A percentile compares a stretch with the other conserved stretches of the same genome.
These are phyloP conservation scores for Xylaria sp. DNA, from an alignment of 2,329 filamentous ascomycete genomes.

Conservation along the genomic window DNA sequence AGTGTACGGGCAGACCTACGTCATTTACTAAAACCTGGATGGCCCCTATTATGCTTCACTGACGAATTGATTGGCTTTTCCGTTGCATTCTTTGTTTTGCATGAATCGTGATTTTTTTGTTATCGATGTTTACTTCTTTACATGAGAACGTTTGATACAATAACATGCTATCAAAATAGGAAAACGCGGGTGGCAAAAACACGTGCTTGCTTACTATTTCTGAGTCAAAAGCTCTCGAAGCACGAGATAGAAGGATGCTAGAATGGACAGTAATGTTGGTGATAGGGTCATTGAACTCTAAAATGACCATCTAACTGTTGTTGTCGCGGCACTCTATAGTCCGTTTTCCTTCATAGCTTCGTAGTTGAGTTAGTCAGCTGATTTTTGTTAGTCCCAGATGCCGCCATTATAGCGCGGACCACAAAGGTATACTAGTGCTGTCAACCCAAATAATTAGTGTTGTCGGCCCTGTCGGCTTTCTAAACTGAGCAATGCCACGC, in stretches of 20 bases:
- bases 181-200: background rate
- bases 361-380: background rate
- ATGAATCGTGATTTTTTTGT: background rate
- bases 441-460: background rate
- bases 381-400: background rate
- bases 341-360: background rate
- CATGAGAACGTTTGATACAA: too few species aligned
- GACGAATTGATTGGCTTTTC: background rate
- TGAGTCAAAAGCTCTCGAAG: background rate
- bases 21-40: background rate
- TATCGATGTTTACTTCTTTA: background rate
- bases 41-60: background rate
- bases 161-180: background rate
- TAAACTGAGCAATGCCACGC: constrained; percentile 10
- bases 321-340: background rate
- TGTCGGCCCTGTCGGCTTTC: background rate
- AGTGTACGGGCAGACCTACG: background rate
- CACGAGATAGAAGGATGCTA: background rate
- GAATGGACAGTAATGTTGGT: background rate
- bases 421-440: background rate
- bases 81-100: background rate
- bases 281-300: constrained; percentile 1
- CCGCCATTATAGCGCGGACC: background rate
- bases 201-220: background rate
- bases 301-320: background rate